Conservation (phyloP, 805 yeast genomes). For the Zygosaccharomyces gambellarensis region DNA sequence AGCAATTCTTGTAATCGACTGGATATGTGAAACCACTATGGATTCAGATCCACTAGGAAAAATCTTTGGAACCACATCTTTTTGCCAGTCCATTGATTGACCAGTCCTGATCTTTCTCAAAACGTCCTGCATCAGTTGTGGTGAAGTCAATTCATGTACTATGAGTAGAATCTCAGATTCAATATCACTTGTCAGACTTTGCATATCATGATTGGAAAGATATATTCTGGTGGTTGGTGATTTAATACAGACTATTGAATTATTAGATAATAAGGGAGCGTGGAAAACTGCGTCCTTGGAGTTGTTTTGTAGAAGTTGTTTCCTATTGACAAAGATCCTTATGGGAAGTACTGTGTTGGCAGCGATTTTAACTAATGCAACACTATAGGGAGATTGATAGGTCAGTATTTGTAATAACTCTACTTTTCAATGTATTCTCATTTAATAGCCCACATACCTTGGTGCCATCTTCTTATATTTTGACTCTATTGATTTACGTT, state of each 20-base stretch:
- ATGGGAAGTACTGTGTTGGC: slow-evolving; percentile 24
- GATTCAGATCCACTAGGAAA: slow-evolving; percentile 5
- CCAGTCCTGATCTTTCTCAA: slow-evolving; percentile 27
- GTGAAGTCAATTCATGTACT: slow-evolving; percentile 28
- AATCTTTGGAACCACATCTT: slow-evolving; percentile 12
- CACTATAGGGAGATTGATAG: slow-evolving; percentile 11
- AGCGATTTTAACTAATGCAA: slow-evolving; percentile 24
- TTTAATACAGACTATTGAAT: slow-evolving; percentile 32
- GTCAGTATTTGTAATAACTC: slow-evolving; percentile 7
- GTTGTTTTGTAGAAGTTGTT: slow-evolving; percentile 24
- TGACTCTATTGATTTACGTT: neutral
- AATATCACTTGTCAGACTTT: slow-evolving; percentile 24
- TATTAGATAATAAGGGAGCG: slow-evolving; percentile 34
- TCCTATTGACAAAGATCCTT: slow-evolving; percentile 30
- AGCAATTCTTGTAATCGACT: slow-evolving; percentile 24
- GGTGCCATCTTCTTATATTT: slow-evolving; percentile 10
- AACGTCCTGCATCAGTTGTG: slow-evolving; percentile 16
- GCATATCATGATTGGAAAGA: slow-evolving; percentile 31
- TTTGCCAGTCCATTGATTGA: slow-evolving; percentile 21
- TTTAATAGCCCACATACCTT: slow-evolving; percentile 9
- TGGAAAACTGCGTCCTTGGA: slow-evolving; percentile 24
- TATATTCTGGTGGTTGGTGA: slow-evolving; percentile 28
- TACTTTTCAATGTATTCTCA: neutral
- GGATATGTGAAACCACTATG: slow-evolving; percentile 15
- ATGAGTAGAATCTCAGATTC: slow-evolving; percentile 26